Base-by-base conservation (phyloP, 768 basidiomycete species). In the Tephrocybe rancida region DNA sequence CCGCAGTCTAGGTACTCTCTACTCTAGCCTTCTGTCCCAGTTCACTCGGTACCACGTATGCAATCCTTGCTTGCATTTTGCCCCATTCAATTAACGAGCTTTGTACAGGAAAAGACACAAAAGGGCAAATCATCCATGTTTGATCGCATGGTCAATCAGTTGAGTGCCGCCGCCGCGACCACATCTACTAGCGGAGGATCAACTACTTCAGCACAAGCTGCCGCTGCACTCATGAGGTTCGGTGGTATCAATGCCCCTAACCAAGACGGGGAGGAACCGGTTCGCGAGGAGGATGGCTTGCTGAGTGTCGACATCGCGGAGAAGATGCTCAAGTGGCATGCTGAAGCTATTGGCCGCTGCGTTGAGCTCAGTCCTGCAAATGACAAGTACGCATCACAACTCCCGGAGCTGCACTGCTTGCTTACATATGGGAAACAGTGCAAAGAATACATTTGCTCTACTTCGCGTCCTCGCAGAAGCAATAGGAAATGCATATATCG, bases 271-370 rank as follows among this genome's bases (percentile, higher is more conserved):
- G 94, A 94, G 60, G 92, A 94, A 48, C 84, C 84, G 16, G 62
- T 85, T 5, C 79, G 79, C 35, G 90, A 93, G 48, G 88, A 90
- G 57, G 96, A 98, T 64, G 96, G 96, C 10, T 61, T 84, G 27
- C 72, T 98, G 30, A 86, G 75, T 42, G 72, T 97, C 2, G 83
- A 86, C 35, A 73, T 85, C 9, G 91, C 94, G 1, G 94, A 96
- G 74, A 87, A 81, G 61, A 95, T 98, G 86, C 73, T 98, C 14
- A 92, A 86, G 68, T 98, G 96, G 95, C 97, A 99, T 69, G 96
- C 97, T 2, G 97, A 99, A 67, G 92, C 95, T 4, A 87, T 97
- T 25, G 96, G 97, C 3, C 76, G 97, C 61, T 95, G 93, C 59
- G 91, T 95, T 10, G 97, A 98, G 70, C 74, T 99, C 43, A 95